Evolutionary conservation across 805 yeast genomes (phyloP), one percentile per base, ranked within the genome.

Genomic region (Saccharomycopsis malanga): DNA sequence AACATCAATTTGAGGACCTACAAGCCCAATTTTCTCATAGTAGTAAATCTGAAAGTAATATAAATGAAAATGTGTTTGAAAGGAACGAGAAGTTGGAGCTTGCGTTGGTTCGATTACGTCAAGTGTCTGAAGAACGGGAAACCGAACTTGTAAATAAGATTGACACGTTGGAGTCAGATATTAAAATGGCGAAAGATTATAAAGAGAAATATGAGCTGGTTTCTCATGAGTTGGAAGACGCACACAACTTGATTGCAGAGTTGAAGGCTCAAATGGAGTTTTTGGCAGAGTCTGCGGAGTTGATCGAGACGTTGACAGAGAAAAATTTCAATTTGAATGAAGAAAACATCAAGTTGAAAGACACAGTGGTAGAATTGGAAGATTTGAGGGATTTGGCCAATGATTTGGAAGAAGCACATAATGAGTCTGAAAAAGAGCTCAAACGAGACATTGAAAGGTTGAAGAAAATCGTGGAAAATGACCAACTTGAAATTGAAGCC

Each of bases 341-440:
- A 3, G 61, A 67, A 37, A 60, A 76, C 2, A 41, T 49, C 0
- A 47, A 50, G 2, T 56, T 76, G n/a, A 60, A 63, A 22, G 49
- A 52, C 3, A 67, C 73, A 2, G 57, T 79, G 0, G 56, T 61
- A 1, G 79, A 75, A 34, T 57, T 76, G 20, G 73, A 71, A 35
- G 79, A 75, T 48, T 54, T 79, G 27, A 73, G 72, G 46, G 69
- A 67, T 25, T 57, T 79, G 12, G 77, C 78, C 46, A 66, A 62
- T 36, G 75, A 74, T 40, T 56, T 77, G 30, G 79, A 75, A 43
- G 68, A 64, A 17, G 59, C 63, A 24, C 76, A 72, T 45, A 21
- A 56, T 2, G 67, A 64, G 14, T 61, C 73, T 0, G 80, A 77
- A 49, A 48, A 52, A 3, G 76, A 74, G 22, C 60, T 78, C 12